Base-by-base conservation (phyloP, 83 land plant species). In the Thuja plicata region DNA sequence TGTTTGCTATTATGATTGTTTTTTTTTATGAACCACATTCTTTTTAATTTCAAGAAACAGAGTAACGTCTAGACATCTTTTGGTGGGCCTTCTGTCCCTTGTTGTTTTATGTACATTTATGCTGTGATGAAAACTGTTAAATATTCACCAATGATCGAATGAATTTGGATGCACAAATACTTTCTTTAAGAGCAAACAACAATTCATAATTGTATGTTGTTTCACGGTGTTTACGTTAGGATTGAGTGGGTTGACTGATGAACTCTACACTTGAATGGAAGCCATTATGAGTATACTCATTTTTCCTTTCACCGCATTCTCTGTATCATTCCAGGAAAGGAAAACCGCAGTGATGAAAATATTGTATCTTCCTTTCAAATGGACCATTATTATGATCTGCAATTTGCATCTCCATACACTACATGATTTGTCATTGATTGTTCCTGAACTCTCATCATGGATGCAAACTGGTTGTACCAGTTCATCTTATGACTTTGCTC, bases 311-410 rank as follows among this genome's bases (percentile, higher is more conserved):
- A 3, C 2, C 9, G 71, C 71, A 8, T 66, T 66, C 27, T 21
- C 24, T 60, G 66, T 60, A 60, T 60, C 73, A 46, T 91, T 90
- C 93, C 91, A 90, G 74, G 87, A 92, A 2, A 40, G 73, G 54
- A 91, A 91, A 2, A 77, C 87, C 8, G 84, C 93, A 19, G 92
- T 35, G 34, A 93, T 88, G 17, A 92, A 19, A 77, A 89, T 93
- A 84, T 90, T 92, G 12, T 77, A 90, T 92, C 87, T 93, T 92
- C 37, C 91, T 85, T 24, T 89, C 78, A 19, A 79, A 40, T 3
- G 93, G 89, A 37, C 94, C 94, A 50, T 62, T 88, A 30, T 93
- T 93, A 41, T 93, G 90, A 38, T 90, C 88, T 21, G 88, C 84
- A 45, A 92, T 71, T 66, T 88, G 83, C 2, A 87, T 86, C 32